Evolutionary conservation across 2,329 filamentous ascomycete species (phyloP), one percentile per base, ranked within the genome.

Genomic region (Geoglossum cookeanum): DNA sequence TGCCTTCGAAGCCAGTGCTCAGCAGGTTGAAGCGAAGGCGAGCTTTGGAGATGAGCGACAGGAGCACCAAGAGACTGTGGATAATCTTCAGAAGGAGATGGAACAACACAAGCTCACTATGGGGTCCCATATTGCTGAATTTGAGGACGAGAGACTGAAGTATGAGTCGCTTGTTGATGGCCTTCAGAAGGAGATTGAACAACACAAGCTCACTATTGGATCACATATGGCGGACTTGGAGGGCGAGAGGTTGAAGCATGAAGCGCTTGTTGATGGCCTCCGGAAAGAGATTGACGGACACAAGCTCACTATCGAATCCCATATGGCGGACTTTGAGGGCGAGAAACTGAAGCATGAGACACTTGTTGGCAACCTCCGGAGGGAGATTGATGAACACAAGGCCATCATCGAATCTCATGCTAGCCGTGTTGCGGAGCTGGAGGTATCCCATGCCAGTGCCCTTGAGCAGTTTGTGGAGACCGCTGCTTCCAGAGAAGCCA

Each of bases 371-470:
- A 74, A 74, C 49, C 70, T 96, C 47, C 84, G 85, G 60, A 76
- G 71, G 59, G 84, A 94, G 66, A 83, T 96, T 56, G 81, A 90
- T 55, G 82, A 88, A 65, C 89, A 94, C 71, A 90, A 86, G 70
- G 72, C 77, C 3, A 79, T 85, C 42, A 83, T 94, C 63, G 77
- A 78, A 61, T 76, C 74, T 62, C 87, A 90, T 63, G 74, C 81
- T 11, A 67, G 77, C 44, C 86, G 83, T 63, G 81, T 95, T 33
- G 75, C 81, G 2, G 79, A 85, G 61, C 75, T 95, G 13, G 88
- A 95, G 68, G 72, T 82, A 61, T 79, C 83, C 3, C 84, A 94
- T 65, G 69, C 77, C 35, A 75, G 77, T 30, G 78, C 85, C 55
- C 79, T 81, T 64, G 79, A 87, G 44, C 77, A 84, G 56, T 77